Evolutionary conservation across 495 filamentous ascomycete genomes (phyloP).

Genomic region (Hypoxylon trugodes): DNA sequence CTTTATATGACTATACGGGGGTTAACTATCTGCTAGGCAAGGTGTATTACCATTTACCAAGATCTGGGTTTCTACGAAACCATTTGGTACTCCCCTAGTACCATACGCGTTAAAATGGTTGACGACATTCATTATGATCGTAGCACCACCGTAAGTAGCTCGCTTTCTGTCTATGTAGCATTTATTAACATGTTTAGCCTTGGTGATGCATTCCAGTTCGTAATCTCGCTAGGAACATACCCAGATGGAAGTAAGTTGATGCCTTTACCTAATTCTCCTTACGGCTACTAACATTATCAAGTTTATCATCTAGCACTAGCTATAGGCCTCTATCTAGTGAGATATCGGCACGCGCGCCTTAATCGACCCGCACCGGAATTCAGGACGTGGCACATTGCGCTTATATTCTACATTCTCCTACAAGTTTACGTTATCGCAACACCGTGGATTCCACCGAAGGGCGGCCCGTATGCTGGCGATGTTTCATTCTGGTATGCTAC

Average conservation of each 20-base stretch:
- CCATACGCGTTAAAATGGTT: slow-evolving; percentile 67
- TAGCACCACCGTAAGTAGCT: slow-evolving; percentile 73
- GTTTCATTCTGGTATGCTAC: slow-evolving; percentile 76
- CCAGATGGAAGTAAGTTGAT: slow-evolving; percentile 56
- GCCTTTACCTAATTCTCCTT: slow-evolving; percentile 63
- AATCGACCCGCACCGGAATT: slow-evolving; percentile 57
- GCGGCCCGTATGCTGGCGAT: slow-evolving; percentile 63
- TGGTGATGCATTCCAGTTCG: slow-evolving; percentile 74
- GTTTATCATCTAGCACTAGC: slow-evolving; percentile 65
- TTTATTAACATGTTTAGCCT: no score
- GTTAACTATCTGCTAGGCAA: slow-evolving; percentile 54
- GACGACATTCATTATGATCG: slow-evolving; percentile 69
- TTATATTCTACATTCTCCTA: slow-evolving; percentile 63
- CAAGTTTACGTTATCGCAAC: slow-evolving; percentile 66
- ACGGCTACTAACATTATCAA: no score
- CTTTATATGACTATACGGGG: neutral
- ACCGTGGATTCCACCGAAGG: slow-evolving; percentile 71
- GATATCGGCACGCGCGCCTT: slow-evolving; percentile 58
- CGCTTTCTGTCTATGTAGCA: no score
- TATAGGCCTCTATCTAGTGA: slow-evolving; percentile 62
- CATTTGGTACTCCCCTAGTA: slow-evolving; percentile 69
- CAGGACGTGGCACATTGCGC: slow-evolving; percentile 60
- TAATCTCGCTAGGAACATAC: no score
- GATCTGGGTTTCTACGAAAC: slow-evolving; percentile 70
- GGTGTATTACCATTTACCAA: slow-evolving; percentile 69